These are phyloP conservation scores for Noccaea caerulescens DNA, from an alignment of 345 rosid species.

Conservation along the genomic window DNA sequence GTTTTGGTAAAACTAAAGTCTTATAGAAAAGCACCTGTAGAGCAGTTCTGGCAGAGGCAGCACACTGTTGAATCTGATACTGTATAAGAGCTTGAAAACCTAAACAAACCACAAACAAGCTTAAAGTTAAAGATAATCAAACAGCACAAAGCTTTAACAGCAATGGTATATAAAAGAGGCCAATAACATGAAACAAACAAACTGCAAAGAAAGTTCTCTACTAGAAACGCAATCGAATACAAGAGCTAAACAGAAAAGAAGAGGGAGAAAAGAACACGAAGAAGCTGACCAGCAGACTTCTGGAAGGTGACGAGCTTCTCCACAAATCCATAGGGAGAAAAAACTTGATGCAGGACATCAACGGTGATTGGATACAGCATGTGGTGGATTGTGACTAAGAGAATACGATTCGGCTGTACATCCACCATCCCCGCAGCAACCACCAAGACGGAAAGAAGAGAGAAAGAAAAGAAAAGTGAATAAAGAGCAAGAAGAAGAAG, in stretches of 20 bases:
- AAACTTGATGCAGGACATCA: slow-evolving; percentile 95
- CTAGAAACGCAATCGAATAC: slow-evolving; percentile 8
- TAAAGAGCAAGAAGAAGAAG: slow-evolving; percentile 39
- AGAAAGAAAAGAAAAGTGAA: slow-evolving; percentile 54
- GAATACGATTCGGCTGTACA: slow-evolving; percentile 94
- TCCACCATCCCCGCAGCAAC: slow-evolving; percentile 58
- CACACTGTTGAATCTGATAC: slow-evolving; percentile 74
- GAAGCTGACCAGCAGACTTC: slow-evolving; percentile 98
- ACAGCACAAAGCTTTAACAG: neutral
- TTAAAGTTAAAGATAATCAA: slow-evolving; percentile 15
- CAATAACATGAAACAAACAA: slow-evolving; percentile 19
- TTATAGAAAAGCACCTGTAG: slow-evolving; percentile 65
- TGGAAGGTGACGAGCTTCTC: slow-evolving; percentile 98
- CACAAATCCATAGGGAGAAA: slow-evolving; percentile 90
- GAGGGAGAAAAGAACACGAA: slow-evolving; percentile 47
- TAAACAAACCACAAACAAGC: slow-evolving; percentile 41
- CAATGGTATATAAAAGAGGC: neutral
- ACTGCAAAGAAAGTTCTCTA: slow-evolving; percentile 2
- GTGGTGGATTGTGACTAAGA: slow-evolving; percentile 89
- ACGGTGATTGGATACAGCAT: slow-evolving; percentile 97
- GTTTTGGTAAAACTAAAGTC: neutral
- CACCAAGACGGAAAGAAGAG: slow-evolving; percentile 65
- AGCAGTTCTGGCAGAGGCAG: slow-evolving; percentile 79
- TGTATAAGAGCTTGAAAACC: slow-evolving; percentile 99
- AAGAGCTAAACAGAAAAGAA: slow-evolving; percentile 43